Evolutionary conservation across 768 basidiomycete genomes (phyloP), one percentile per base, ranked within the genome.

Genomic region (Paxillus ammoniavirescens): DNA sequence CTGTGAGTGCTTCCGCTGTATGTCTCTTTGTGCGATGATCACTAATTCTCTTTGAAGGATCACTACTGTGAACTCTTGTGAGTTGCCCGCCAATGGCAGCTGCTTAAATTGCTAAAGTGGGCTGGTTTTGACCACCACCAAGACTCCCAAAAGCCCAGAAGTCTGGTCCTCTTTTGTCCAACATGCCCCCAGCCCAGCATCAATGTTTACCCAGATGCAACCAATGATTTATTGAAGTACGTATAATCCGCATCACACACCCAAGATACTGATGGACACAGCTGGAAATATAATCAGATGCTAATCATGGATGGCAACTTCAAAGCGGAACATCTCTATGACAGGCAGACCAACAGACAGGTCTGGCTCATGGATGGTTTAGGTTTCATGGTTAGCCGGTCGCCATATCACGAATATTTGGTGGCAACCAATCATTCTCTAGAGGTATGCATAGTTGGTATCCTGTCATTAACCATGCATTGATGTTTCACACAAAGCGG

Each of bases 81-180:
- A 15, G 42, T 60, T 14, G 35, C 55, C 5, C 43, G 64, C 15
- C 21, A 57, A 21, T 65, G 64, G 61, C 26, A 51, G 2, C 37
- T 57, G 31, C 31, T 63, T 3, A 55, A 64, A n/a, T 36, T 57
- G 40, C 37, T 53, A 2, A 67, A 64, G 50, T 58, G 58, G 52
- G 30, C 45, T 17, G 59, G 63, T 1, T 30, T 38, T 18, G 28
- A 31, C 28, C 13, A 53, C 40, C 17, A 49, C 43, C 23, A 45
- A 18, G 43, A 36, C 8, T 8, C 36, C 23, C 21, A 30, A 30
- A 30, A 30, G 36, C 23, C 8, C n/a, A 18, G 37, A 23, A n/a
- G 3, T 17, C 33, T 15, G 37, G 40, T 40, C 10, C 36, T 50
- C 23, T 50, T 50, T 28, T 50, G 40, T 37, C 47, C 17, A 1